Conservation (phyloP, 2,329 filamentous ascomycete species). For the Alternaria tenuissima region DNA sequence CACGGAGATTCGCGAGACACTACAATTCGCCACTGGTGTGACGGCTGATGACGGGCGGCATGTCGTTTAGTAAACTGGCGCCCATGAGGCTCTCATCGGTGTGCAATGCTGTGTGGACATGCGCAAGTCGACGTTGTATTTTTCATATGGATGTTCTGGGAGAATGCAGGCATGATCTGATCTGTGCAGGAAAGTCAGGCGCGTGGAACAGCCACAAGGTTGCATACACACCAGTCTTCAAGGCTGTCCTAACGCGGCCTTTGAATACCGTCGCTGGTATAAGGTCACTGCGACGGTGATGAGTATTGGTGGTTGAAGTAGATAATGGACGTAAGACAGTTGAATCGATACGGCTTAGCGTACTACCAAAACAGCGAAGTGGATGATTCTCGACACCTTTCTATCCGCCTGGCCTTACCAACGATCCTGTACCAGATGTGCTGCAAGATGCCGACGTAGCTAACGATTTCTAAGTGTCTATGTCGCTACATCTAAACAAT, state of each 20-base stretch:
- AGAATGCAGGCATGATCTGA: constrained; percentile 5
- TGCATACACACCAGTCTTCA: neutral
- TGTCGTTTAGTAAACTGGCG: constrained; percentile 18
- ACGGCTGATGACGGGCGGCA: constrained; percentile 24
- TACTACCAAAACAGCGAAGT: neutral
- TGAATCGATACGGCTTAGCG: neutral
- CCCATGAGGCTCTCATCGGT: constrained; percentile 24
- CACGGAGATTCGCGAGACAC: constrained; percentile 11
- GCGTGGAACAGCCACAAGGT: neutral
- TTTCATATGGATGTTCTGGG: constrained; percentile 1
- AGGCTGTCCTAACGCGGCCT: no score
- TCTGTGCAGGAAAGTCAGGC: constrained; percentile 3
- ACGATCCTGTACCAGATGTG: neutral
- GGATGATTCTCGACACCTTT: neutral
- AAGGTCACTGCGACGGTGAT: neutral
- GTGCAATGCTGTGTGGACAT: constrained; percentile 16
- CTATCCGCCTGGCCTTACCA: neutral
- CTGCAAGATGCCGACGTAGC: neutral
- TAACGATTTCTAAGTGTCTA: neutral
- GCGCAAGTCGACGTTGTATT: constrained; percentile 2
- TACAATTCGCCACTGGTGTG: constrained; percentile 9
- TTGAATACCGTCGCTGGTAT: neutral
- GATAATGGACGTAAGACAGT: neutral
- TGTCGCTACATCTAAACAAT: neutral
- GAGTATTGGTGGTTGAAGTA: neutral